Percentiles rank a stretch among this genome's conserved stretches.
phyloP scores from a whole-genome alignment of 345 rosid species.

The Cardamine occulta region DNA sequence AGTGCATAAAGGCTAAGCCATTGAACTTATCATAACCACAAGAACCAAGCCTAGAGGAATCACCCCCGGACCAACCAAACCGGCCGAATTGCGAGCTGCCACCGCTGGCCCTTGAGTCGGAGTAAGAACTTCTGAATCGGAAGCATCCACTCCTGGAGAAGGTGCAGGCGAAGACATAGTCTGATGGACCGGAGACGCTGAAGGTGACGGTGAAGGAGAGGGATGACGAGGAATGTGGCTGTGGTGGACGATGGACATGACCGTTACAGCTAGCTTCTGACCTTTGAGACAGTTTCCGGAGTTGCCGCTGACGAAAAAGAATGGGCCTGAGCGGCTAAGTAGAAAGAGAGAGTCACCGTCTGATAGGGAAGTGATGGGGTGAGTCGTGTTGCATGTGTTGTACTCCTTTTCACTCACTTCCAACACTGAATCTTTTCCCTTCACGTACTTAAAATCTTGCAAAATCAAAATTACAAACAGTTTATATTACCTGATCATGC shows the following conservation, averaged over 20 bases:
- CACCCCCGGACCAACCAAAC: conserved; percentile 17
- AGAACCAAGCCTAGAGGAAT: conserved; percentile 17
- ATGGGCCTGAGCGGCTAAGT: conserved; percentile 58
- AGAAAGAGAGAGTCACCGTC: conserved; percentile 57
- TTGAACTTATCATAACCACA: conserved; percentile 22
- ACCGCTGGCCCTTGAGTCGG: conserved; percentile 26
- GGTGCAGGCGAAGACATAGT: conserved; percentile 30
- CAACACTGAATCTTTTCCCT: conserved; percentile 66
- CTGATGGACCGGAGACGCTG: conserved; percentile 22
- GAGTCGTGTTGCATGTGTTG: conserved; percentile 65
- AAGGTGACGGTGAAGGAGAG: conserved; percentile 12
- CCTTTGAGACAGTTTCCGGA: conserved; percentile 60
- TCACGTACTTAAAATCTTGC: conserved; percentile 41
- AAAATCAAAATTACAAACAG: conserved; percentile 1
- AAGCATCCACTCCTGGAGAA: conserved; percentile 21
- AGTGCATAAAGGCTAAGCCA: conserved; percentile 14
- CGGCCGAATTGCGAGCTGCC: conserved; percentile 24
- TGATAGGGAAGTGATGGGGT: conserved; percentile 55
- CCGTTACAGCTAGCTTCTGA: conserved; percentile 61
- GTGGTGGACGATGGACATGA: conserved; percentile 45
- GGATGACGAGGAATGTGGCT: conserved; percentile 28
- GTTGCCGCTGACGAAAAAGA: conserved; percentile 68
- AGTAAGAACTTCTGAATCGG: conserved; percentile 22
- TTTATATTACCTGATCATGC: background rate
- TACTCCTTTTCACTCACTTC: conserved; percentile 58